Conservation (phyloP, 2,329 filamentous ascomycete species). For the Fusarium sp. region DNA sequence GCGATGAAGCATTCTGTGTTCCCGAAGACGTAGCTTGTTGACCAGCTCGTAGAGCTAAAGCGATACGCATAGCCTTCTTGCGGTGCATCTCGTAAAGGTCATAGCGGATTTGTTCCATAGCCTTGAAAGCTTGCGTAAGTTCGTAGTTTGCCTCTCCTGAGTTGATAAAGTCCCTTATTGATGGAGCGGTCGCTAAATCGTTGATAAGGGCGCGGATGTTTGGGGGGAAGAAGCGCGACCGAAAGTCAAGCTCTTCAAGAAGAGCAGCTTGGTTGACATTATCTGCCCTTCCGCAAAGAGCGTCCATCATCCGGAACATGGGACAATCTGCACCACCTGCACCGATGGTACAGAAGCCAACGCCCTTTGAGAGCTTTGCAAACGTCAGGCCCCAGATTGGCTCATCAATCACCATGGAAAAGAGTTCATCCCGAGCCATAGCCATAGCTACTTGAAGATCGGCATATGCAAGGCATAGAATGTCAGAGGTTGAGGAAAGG, state of each 20-base stretch:
- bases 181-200: neutral
- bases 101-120: neutral
- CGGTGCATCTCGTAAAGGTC: neutral
- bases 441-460: neutral
- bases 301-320: neutral
- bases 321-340: neutral
- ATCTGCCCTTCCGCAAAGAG: neutral
- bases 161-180: neutral
- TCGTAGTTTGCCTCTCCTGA: neutral
- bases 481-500: neutral
- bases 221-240: neutral
- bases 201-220: neutral
- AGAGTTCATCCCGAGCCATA: neutral
- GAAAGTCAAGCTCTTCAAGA: neutral
- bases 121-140: neutral
- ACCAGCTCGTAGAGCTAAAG: neutral
- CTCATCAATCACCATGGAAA: neutral
- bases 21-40: neutral
- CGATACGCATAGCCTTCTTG: neutral
- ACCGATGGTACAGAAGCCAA: neutral
- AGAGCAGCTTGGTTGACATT: neutral
- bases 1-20: neutral
- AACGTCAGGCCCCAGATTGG: neutral
- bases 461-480: neutral
- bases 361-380: neutral